A percentile compares a stretch with the other conserved stretches of the same genome.
phyloP scores from a whole-genome alignment of 805 yeast genomes.

The Blastobotrys terrestris region DNA sequence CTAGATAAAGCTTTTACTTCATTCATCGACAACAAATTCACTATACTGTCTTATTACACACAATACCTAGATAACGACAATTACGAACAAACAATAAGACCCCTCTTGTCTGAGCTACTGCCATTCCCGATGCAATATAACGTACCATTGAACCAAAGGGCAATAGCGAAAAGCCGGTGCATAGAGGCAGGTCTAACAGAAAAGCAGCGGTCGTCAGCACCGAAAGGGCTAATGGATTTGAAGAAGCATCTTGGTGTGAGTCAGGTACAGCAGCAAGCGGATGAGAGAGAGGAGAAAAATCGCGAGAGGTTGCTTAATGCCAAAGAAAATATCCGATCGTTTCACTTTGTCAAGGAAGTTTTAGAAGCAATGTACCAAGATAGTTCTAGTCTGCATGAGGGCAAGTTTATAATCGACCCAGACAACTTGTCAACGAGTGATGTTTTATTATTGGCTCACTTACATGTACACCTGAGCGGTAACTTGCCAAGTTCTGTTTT shows the following conservation, averaged over 20 bases:
- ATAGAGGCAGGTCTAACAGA: slow-evolving; percentile 8
- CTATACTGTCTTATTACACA: slow-evolving; percentile 14
- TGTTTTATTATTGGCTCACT: slow-evolving; percentile 16
- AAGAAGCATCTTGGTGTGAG: background rate
- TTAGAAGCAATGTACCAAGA: slow-evolving; percentile 1
- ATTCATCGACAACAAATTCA: slow-evolving; percentile 19
- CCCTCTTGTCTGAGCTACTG: slow-evolving; percentile 25
- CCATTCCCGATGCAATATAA: slow-evolving; percentile 35
- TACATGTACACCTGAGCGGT: slow-evolving; percentile 11
- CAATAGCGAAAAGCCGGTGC: slow-evolving; percentile 19
- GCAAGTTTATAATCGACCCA: background rate
- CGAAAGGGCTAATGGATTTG: background rate
- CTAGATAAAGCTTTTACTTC: slow-evolving; percentile 12
- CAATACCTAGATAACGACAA: slow-evolving; percentile 24
- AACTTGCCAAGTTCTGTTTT: slow-evolving; percentile 14
- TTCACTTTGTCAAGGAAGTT: slow-evolving; percentile 10
- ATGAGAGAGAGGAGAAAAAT: background rate
- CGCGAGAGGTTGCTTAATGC: slow-evolving; percentile 7
- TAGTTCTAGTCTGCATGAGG: background rate
- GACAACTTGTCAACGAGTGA: slow-evolving; percentile 11
- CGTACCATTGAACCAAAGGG: slow-evolving; percentile 23
- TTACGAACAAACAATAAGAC: slow-evolving; percentile 28
- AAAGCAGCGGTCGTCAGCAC: background rate
- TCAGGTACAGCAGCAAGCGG: slow-evolving; percentile 1
- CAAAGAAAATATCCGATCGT: slow-evolving; percentile 11